Conservation (phyloP, 129 eudicot species). For the Lactuca sativa region DNA sequence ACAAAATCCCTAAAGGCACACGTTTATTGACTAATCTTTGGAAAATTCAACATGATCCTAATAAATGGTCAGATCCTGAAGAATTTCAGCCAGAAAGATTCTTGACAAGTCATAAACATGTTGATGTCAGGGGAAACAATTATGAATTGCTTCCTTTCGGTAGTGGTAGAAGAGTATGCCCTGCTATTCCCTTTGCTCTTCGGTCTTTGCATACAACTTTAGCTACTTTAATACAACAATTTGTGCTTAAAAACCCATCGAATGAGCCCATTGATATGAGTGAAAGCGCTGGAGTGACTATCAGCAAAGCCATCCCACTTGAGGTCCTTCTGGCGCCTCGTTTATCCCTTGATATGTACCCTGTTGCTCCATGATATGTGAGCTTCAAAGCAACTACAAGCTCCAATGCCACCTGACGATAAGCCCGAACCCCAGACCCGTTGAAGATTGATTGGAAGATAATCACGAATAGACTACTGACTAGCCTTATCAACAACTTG, state of each 20-base stretch:
- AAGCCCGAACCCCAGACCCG: too few relatives aligned
- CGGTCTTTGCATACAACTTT: constrained; percentile 6
- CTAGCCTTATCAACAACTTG: too few relatives aligned
- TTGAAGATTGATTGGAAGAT: too few relatives aligned
- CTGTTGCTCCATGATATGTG: too few relatives aligned
- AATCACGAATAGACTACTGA: too few relatives aligned
- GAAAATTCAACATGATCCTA: constrained; percentile 31
- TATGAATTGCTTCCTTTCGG: constrained; percentile 37
- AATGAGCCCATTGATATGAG: constrained; percentile 29
- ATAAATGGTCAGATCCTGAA: constrained; percentile 25
- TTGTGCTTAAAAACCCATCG: constrained; percentile 8
- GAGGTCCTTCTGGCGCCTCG: constrained; percentile 20
- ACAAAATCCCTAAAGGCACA: constrained; percentile 39
- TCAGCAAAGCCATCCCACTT: constrained; percentile 17
- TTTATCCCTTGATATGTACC: too few relatives aligned
- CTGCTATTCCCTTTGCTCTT: constrained; percentile 16
- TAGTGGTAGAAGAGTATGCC: constrained; percentile 32
- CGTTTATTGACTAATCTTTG: constrained; percentile 29
- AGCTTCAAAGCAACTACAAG: too few relatives aligned
- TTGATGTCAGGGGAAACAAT: constrained; percentile 27
- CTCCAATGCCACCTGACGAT: too few relatives aligned
- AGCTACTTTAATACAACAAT: constrained; percentile 28
- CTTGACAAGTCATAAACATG: constrained; percentile 24
- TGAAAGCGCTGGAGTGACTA: constrained; percentile 19
- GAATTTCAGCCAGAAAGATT: constrained; percentile 41